A percentile compares a stretch with the other conserved stretches of the same genome.
Conservation (phyloP, 2,329 filamentous ascomycete genomes). For the Diaporthe amygdali region DNA sequence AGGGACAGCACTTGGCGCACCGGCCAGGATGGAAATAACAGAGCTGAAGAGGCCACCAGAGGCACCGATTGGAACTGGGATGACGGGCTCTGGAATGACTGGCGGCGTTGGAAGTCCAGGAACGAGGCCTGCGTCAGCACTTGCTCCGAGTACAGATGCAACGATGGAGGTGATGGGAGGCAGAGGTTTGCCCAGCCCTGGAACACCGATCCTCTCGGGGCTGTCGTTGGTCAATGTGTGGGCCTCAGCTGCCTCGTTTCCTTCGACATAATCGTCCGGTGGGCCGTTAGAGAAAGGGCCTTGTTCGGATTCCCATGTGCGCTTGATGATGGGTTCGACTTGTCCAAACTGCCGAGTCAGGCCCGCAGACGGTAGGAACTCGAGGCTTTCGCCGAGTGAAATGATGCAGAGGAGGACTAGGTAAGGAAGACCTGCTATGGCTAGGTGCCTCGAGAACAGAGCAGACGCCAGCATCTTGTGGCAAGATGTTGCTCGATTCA, state of each 20-base stretch:
- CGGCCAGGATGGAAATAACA: constrained; percentile 23
- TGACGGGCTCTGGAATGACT: background rate
- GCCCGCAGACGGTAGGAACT: background rate
- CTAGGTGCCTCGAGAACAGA: constrained; percentile 11
- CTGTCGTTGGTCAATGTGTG: background rate
- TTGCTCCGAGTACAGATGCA: constrained; percentile 15
- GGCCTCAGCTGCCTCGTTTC: background rate
- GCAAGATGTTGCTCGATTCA: background rate
- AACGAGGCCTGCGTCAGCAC: background rate
- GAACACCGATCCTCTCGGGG: background rate
- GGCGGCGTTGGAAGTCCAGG: constrained; percentile 9
- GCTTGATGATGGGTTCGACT: background rate
- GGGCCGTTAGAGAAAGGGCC: constrained; percentile 4
- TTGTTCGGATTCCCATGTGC: constrained; percentile 23
- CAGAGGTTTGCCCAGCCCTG: background rate
- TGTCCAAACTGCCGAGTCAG: background rate
- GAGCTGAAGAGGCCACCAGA: constrained; percentile 18
- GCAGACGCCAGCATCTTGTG: constrained; percentile 21
- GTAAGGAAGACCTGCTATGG: constrained; percentile 2
- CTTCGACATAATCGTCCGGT: background rate
- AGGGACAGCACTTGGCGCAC: constrained; percentile 3
- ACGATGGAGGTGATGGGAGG: constrained; percentile 10
- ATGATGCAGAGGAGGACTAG: constrained; percentile 16
- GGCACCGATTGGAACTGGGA: background rate
- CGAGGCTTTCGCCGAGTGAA: constrained; percentile 17